phyloP scores from a whole-genome alignment of 202 grass and related monocot species.

The Bolboschoenoplectus hybrid region DNA sequence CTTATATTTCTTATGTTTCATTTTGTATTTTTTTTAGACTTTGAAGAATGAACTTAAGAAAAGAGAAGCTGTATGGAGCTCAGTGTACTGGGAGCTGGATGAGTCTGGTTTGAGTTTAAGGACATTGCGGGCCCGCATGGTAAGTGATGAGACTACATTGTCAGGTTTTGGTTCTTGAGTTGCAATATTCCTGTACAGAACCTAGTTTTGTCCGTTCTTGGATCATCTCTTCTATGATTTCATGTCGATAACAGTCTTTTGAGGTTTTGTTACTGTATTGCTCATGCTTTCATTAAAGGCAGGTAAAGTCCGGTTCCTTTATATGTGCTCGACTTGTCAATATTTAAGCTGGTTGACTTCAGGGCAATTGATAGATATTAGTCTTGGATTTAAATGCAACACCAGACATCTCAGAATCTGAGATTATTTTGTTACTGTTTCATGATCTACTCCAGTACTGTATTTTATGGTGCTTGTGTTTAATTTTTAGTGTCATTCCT shows the following conservation, averaged over 20 bases:
- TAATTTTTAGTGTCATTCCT: not conserved
- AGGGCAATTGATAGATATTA: not conserved
- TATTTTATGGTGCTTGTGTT: not conserved
- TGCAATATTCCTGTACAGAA: not conserved
- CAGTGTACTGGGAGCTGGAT: slow-evolving; percentile 83
- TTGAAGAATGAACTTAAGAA: slow-evolving; percentile 94
- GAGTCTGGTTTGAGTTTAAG: slow-evolving; percentile 67
- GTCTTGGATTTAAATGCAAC: not conserved
- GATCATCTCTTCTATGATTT: not conserved
- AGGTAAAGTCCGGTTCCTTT: not conserved
- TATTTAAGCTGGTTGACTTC: not conserved
- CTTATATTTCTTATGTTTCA: slow-evolving; percentile 30
- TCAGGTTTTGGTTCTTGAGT: slow-evolving; percentile 13
- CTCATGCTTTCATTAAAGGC: not conserved
- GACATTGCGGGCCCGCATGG: slow-evolving; percentile 95
- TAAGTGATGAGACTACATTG: slow-evolving; percentile 38
- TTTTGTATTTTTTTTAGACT: slow-evolving; percentile 47
- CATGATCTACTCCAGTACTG: not conserved
- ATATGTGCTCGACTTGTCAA: not conserved
- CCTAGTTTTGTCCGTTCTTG: not conserved
- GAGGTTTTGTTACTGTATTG: not conserved
- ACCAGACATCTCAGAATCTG: not conserved
- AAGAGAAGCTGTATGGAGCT: slow-evolving; percentile 79
- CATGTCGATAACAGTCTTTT: not conserved
- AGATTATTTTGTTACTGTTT: slow-evolving; percentile 6